Conservation (phyloP, 2,329 filamentous ascomycete genomes). For the Colletotrichum trifolii region DNA sequence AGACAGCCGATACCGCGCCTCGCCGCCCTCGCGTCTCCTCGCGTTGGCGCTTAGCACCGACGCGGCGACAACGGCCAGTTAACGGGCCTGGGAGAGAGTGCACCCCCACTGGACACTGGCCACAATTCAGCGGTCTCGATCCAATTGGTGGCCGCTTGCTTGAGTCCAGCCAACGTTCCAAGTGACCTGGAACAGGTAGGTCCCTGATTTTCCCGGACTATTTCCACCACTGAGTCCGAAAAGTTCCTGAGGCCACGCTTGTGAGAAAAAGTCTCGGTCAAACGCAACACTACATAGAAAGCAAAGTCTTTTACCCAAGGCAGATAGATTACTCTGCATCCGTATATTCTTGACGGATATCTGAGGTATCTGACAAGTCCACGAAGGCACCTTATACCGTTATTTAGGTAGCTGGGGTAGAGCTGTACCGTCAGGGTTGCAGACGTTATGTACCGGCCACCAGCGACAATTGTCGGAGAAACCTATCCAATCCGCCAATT, state of each 20-base stretch:
- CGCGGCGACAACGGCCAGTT: slow-evolving; percentile 3
- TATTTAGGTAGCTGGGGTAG: no score
- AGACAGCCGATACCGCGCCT: background rate
- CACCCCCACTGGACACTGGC: background rate
- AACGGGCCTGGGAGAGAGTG: background rate
- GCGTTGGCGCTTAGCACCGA: slow-evolving; percentile 15
- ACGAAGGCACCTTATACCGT: no score
- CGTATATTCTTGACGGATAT: no score
- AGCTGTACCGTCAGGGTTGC: no score
- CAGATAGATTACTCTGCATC: no score
- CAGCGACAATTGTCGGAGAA: slow-evolving; percentile 28
- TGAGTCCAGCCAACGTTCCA: background rate
- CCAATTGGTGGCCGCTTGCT: background rate
- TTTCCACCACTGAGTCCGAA: slow-evolving; percentile 33
- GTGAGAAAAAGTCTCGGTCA: slow-evolving; percentile 3
- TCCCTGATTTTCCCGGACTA: slow-evolving; percentile 35
- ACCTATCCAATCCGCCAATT: background rate
- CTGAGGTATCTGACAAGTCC: no score
- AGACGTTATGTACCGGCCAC: slow-evolving; percentile 12
- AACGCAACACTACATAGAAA: slow-evolving; percentile 4
- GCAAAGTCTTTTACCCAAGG: no score
- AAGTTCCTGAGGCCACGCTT: slow-evolving; percentile 25
- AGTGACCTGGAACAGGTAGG: background rate
- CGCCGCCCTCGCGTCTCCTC: background rate
- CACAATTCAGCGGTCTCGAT: background rate